A percentile compares a stretch with the other conserved stretches of the same genome.
These are phyloP conservation scores for Knufia fluminis DNA, from an alignment of 2,329 filamentous ascomycete species.

Conservation along the genomic window DNA sequence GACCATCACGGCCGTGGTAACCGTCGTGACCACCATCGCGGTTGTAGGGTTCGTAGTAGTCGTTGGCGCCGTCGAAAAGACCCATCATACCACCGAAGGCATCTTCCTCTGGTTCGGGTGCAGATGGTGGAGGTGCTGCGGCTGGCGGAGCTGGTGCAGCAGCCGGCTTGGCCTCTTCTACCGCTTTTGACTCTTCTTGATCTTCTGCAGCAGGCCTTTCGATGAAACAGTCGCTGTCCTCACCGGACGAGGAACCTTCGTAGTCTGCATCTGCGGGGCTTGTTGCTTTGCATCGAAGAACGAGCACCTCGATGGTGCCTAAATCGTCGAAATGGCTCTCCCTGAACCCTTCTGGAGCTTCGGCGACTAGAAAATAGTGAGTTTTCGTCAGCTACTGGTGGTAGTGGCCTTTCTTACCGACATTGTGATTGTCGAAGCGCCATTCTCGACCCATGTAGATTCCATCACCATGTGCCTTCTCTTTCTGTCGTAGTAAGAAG, in stretches of 20 bases:
- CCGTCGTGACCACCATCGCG: not conserved
- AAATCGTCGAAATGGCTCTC: constrained; percentile 23
- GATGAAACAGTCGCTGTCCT: constrained; percentile 17
- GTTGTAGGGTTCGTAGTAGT: constrained; percentile 4
- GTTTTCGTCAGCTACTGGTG: not conserved
- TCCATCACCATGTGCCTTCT: constrained; percentile 39
- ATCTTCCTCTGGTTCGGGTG: not conserved
- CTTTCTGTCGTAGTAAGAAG: constrained; percentile 46
- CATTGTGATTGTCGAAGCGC: constrained; percentile 43
- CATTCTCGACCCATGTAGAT: constrained; percentile 44
- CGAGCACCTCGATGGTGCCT: constrained; percentile 26
- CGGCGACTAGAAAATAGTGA: constrained; percentile 12
- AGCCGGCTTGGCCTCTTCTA: not conserved
- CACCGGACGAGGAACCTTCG: constrained; percentile 16
- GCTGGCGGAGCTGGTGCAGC: not conserved
- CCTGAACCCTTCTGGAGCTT: constrained; percentile 14
- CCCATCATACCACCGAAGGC: constrained; percentile 3
- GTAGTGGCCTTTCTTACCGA: constrained; percentile 30
- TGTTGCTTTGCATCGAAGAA: constrained; percentile 23
- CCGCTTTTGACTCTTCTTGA: constrained; percentile 4
- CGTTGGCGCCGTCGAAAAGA: constrained; percentile 16
- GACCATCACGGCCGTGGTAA: not conserved
- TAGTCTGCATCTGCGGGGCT: constrained; percentile 9
- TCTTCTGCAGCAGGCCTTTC: constrained; percentile 11
- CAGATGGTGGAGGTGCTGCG: not conserved